Percentiles rank a stretch among this genome's conserved stretches.
Conservation (phyloP, 257 asterid species). For the Penstemon barbatus region DNA sequence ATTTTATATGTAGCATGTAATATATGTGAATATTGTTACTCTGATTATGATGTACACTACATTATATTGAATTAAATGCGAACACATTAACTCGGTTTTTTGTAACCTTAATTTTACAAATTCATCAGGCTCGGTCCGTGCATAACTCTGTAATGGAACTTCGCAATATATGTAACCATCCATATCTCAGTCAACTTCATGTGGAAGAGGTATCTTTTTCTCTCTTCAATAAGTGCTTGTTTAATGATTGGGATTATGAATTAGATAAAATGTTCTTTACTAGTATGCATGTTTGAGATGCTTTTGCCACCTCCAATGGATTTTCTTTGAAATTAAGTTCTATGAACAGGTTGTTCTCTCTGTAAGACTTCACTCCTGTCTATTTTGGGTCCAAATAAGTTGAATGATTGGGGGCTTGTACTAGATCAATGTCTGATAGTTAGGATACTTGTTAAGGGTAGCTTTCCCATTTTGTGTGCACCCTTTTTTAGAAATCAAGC, state of each 20-base stretch:
- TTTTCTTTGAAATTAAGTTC: conserved; percentile 21
- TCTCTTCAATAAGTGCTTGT: conserved; percentile 8
- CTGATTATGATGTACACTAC: conserved; percentile 16
- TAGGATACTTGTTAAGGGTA: conserved; percentile 13
- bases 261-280: conserved; percentile 17
- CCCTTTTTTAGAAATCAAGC: conserved; percentile 1
- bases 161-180: conserved; percentile 98
- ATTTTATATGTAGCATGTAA: neutral
- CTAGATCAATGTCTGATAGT: conserved; percentile 13
- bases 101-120: conserved; percentile 26
- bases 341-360: conserved; percentile 11
- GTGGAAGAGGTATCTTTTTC: conserved; percentile 83
- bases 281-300: neutral
- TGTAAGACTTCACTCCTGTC: conserved; percentile 19
- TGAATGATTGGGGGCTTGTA: conserved; percentile 15
- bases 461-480: neutral
- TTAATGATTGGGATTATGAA: conserved; percentile 1
- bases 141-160: conserved; percentile 99
- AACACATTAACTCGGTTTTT: neutral
- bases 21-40: neutral
- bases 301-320: neutral
- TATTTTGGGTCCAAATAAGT: conserved; percentile 5
- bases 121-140: conserved; percentile 80
- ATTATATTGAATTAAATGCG: conserved; percentile 2
- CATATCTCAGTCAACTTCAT: conserved; percentile 97